These are phyloP conservation scores for Rhazya stricta DNA, from an alignment of 257 asterid species.

Conservation along the genomic window DNA sequence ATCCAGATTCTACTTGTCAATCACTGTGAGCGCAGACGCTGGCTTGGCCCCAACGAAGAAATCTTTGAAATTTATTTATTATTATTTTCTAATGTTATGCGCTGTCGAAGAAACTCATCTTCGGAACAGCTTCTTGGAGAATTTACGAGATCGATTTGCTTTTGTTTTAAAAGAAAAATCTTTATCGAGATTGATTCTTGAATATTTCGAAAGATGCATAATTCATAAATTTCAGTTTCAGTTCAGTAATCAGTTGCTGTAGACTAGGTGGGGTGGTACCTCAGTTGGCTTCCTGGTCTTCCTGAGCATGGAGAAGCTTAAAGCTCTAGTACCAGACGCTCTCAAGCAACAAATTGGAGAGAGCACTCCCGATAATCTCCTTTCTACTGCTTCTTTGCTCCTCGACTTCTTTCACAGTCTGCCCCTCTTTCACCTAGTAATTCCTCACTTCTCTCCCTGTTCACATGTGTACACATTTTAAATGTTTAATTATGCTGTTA, in stretches of 20 bases:
- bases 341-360: constrained; percentile 43
- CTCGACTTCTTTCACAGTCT: constrained; percentile 49
- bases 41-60: too few species aligned
- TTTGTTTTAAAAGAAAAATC: neutral
- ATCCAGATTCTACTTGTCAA: too few species aligned
- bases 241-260: neutral
- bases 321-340: constrained; percentile 53
- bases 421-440: constrained; percentile 74
- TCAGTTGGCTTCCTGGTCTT: neutral
- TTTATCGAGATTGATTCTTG: neutral
- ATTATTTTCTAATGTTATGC: too few species aligned
- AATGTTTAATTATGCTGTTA: neutral
- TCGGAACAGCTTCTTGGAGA: neutral
- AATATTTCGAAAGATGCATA: neutral
- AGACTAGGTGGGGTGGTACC: neutral
- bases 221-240: neutral
- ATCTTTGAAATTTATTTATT: too few species aligned
- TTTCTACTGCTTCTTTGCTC: constrained; percentile 58
- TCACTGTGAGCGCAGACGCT: too few species aligned
- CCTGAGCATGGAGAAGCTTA: constrained; percentile 73
- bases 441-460: neutral
- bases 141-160: neutral
- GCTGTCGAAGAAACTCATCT: too few species aligned
- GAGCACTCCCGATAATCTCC: constrained; percentile 44
- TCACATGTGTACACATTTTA: too few species aligned